Evolutionary conservation across 2,329 filamentous ascomycete species (phyloP).

Genomic region (Beauveria varroae): DNA sequence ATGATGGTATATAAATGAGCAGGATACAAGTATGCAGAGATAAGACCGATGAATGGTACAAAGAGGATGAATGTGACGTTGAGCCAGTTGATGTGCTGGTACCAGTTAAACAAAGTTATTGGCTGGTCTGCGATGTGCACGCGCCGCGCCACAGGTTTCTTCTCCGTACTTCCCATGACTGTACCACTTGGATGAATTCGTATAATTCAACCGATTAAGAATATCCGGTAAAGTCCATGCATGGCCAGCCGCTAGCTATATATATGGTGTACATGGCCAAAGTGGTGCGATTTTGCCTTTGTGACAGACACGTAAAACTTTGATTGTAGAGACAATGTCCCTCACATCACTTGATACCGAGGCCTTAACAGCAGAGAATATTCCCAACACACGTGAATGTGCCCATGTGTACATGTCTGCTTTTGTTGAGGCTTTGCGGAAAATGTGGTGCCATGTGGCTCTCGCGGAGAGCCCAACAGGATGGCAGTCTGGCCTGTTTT

Average conservation of each 20-base stretch:
- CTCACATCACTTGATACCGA: background rate
- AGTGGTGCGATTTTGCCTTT: background rate
- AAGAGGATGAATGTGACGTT: conserved; percentile 75
- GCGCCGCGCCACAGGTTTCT: background rate
- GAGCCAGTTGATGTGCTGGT: conserved; percentile 90
- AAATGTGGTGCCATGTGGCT: background rate
- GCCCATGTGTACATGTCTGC: background rate
- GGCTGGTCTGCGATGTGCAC: conserved; percentile 73
- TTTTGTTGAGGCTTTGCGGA: background rate
- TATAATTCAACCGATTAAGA: background rate
- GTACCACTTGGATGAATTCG: background rate
- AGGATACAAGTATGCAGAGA: conserved; percentile 65
- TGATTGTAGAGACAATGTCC: background rate
- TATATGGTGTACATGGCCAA: background rate
- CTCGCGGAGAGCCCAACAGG: conserved; percentile 54
- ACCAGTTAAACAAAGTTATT: conserved; percentile 76
- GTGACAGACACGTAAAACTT: background rate
- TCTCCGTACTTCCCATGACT: background rate
- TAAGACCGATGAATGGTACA: conserved; percentile 64
- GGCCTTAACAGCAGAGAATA: background rate
- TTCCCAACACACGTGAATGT: conserved; percentile 1
- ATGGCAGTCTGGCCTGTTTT: conserved; percentile 55
- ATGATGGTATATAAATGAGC: conserved; percentile 57
- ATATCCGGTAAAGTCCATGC: background rate
- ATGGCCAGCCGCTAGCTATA: background rate